Base-by-base conservation (phyloP, 1,139 yeast species). In the Kluyveromyces sp. region DNA sequence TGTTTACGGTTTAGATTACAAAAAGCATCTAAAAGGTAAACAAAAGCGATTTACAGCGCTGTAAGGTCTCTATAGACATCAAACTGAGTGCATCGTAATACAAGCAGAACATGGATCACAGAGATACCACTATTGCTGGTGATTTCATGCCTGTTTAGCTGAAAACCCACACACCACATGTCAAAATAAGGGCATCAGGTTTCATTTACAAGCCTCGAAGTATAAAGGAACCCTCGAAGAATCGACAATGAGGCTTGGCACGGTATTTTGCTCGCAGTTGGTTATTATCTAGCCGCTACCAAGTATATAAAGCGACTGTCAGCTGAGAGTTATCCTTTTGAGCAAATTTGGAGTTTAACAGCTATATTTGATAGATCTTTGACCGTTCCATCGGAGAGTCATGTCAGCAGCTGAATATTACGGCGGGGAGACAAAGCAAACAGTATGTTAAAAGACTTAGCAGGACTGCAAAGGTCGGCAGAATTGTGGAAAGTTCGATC, bases 371-470 rank as follows among this genome's bases (percentile, higher is more conserved):
- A n/a, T n/a, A n/a, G n/a, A 22, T 22, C 6, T 9, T 22, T 9
- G 9, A 22, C 8, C 9, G 26, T 6, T 22, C 26, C n/a, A n/a
- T 12, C 33, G 12, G 12, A n/a, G 16, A 19, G 9, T 12, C n/a
- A 57, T 58, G 63, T 58, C 63, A 4, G 63, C 63, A 12, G 53
- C 57, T 29, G 61, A 58, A 36, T 57, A 58, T 43, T 57, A 58
- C 30, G 56, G 52, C 16, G 35, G 46, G 33, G 48, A 47, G 20
- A 50, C 31, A 42, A 52, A 54, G 40, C 50, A 49, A 41, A 48
- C 49, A 20, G 58, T 54, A 55, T 49, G 57, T 52, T 26, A 19
- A 4, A 12, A 8, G n/a, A 11, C 4, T n/a, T 34, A n/a, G n/a
- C n/a, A n/a, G n/a, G n/a, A n/a, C n/a, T n/a, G n/a, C n/a, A n/a